Conservation (phyloP, 768 basidiomycete genomes). For the Kwoniella sp. region DNA sequence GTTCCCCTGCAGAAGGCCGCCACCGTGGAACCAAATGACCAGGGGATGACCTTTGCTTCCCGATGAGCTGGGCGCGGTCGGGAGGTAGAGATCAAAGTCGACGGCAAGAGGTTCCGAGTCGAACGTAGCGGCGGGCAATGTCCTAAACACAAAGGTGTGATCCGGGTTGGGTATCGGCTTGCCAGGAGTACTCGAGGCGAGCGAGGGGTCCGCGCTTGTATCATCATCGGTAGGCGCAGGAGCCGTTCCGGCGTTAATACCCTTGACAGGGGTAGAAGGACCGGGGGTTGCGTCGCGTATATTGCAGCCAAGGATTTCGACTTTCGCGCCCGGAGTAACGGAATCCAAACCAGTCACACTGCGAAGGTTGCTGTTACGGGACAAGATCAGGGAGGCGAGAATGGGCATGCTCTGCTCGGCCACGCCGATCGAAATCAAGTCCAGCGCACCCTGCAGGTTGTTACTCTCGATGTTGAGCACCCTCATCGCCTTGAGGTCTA, state of each 20-base stretch:
- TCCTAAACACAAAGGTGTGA: constrained; percentile 28
- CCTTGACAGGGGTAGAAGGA: neutral
- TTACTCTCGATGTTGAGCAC: constrained; percentile 33
- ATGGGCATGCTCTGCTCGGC: constrained; percentile 19
- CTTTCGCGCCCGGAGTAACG: constrained; percentile 6
- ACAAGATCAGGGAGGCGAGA: constrained; percentile 23
- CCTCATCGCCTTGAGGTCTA: constrained; percentile 17
- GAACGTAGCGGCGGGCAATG: constrained; percentile 39
- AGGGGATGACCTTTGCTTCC: constrained; percentile 27
- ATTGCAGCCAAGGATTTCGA: constrained; percentile 30
- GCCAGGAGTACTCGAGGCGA: neutral
- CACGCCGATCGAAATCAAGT: constrained; percentile 18
- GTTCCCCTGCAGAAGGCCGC: constrained; percentile 45
- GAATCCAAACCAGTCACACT: constrained; percentile 17
- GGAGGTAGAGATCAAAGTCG: constrained; percentile 46
- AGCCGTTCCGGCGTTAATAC: neutral
- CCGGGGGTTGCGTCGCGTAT: constrained; percentile 6
- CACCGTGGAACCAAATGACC: constrained; percentile 48
- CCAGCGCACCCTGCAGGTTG: constrained; percentile 23
- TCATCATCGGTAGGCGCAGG: neutral
- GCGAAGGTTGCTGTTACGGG: constrained; percentile 21
- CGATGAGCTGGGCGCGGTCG: constrained; percentile 7
- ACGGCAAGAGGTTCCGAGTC: constrained; percentile 38
- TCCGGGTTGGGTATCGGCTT: constrained; percentile 23
- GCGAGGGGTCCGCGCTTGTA: neutral